Evolutionary conservation across 2,329 filamentous ascomycete genomes (phyloP).

Genomic region (Phyllosticta paracitricarpa): DNA sequence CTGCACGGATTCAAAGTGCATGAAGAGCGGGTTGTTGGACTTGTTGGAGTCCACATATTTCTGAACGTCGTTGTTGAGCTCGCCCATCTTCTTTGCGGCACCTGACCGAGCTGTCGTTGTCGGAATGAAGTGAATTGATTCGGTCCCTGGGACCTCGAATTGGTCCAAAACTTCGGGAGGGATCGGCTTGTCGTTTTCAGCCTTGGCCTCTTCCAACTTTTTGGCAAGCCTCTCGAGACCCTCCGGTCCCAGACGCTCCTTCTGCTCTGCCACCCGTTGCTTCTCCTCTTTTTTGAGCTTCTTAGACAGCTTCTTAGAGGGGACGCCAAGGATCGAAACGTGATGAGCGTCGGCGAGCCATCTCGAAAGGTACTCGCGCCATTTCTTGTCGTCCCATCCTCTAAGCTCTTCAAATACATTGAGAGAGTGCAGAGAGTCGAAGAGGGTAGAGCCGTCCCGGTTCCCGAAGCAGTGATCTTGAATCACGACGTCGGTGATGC

Average conservation of each 20-base stretch:
- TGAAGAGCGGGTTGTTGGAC: conserved; percentile 62
- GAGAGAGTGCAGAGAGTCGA: conserved; percentile 30
- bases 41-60: conserved; percentile 61
- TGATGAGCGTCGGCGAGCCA: conserved; percentile 83
- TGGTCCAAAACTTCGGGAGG: conserved; percentile 69
- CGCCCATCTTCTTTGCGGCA: conserved; percentile 60
- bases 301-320: conserved; percentile 67
- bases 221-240: conserved; percentile 66
- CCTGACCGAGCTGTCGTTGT: conserved; percentile 78
- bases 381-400: conserved; percentile 72
- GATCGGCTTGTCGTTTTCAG: conserved; percentile 79
- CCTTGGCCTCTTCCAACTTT: conserved; percentile 72
- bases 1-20: conserved; percentile 94
- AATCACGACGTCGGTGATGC: conserved; percentile 79
- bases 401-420: conserved; percentile 57
- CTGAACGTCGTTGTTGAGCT: conserved; percentile 60
- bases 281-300: conserved; percentile 76
- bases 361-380: conserved; percentile 70
- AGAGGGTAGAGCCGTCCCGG: conserved; percentile 56
- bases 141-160: conserved; percentile 73
- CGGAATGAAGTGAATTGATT: conserved; percentile 91
- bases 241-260: conserved; percentile 67
- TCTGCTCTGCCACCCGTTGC: conserved; percentile 66
- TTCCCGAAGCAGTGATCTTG: conserved; percentile 86
- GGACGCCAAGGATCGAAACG: conserved; percentile 78